These are phyloP conservation scores for Rhynchosporium agropyri DNA, from an alignment of 2,329 filamentous ascomycete species.

Conservation along the genomic window DNA sequence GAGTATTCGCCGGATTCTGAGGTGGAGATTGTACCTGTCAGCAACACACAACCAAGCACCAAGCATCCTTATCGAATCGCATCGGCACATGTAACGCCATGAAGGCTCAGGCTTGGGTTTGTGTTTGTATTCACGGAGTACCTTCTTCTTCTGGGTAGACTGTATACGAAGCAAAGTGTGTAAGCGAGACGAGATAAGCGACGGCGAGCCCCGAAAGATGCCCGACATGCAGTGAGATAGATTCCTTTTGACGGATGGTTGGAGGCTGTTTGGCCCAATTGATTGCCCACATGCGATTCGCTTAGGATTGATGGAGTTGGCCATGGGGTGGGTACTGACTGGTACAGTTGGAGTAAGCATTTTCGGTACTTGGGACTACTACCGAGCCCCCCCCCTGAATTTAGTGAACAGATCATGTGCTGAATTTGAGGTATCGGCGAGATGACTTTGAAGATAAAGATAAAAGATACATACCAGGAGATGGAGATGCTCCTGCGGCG, in stretches of 20 bases:
- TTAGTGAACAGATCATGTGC: conserved; percentile 8
- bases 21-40: neutral
- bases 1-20: conserved; percentile 4
- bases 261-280: conserved; percentile 14
- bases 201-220: conserved; percentile 20
- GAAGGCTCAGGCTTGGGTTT: conserved; percentile 18
- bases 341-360: too few species aligned
- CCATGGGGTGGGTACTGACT: neutral
- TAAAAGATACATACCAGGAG: too few species aligned
- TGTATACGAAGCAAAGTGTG: neutral
- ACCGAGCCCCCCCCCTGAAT: conserved; percentile 9
- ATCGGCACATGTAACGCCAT: conserved; percentile 23
- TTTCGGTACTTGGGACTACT: conserved; percentile 16
- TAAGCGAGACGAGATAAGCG: neutral
- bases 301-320: neutral
- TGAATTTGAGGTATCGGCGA: neutral
- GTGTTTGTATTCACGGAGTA: neutral
- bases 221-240: neutral
- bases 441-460: conserved; percentile 1
- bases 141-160: conserved; percentile 19
- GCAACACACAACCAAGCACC: neutral
- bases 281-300: conserved; percentile 14
- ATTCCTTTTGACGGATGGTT: neutral
- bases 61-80: conserved; percentile 21
- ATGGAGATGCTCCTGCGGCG: too few species aligned